Base-by-base conservation (phyloP, 2,329 filamentous ascomycete species). In the Blastomyces gilchristii region DNA sequence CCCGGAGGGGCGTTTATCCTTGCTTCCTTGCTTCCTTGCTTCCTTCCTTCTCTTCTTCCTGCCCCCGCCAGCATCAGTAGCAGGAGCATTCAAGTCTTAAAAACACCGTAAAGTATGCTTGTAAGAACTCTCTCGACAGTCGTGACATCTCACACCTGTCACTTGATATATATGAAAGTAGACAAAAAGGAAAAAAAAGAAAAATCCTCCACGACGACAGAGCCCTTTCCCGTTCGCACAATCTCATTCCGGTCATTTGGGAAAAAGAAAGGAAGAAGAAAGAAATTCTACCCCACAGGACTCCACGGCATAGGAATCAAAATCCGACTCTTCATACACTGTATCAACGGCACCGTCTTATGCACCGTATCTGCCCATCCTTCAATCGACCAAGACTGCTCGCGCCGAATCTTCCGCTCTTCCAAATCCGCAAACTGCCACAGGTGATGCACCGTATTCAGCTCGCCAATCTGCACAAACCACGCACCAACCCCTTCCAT, bases 341-440 rank as follows among this genome's bases (percentile, higher is more conserved):
- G 92, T 71, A 99, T 99, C 67, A 99, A 82, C 41, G 94, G 94
- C 57, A 99, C 94, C 0, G 94, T 99, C 83, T 96, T 97, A 81
- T 99, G 94, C 47, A 97, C 94, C 31, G 93, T 97, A 72, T 97
- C 90, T 61, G 89, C 91, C 94, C 94, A 99, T 56, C 94, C 94
- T 73, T 96, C 89, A 50, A 96, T 85, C 67, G 86, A 85, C 94
- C 94, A 99, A 75, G 92, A 97, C 82, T 95, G 86, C 81, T 99
- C 94, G 68, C 94, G 85, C 68, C 91, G 85, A 45, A 89, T 80
- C 76, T 95, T 94, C 68, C 94, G 86, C 79, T 97, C 94, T 77
- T 97, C 92, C 65, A 99, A 78, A 76, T 99, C 90, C 69, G 93
- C 92, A 80, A 97, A 99, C 74, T 99, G 94, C 94, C 94, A 99